These are phyloP conservation scores for Tetrapisispora arboricola DNA, from an alignment of 805 yeast genomes.

Conservation along the genomic window DNA sequence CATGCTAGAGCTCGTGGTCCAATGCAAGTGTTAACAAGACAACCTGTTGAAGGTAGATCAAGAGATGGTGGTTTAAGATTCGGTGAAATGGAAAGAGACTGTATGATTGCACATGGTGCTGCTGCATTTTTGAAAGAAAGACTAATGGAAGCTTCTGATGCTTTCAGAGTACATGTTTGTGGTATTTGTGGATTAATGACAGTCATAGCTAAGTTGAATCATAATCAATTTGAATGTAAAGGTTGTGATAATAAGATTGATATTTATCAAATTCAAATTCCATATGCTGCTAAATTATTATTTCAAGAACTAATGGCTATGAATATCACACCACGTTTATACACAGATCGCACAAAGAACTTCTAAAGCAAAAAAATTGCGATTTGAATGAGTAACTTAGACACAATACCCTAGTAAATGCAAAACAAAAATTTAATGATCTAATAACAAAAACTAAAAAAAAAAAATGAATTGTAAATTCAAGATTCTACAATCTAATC, in stretches of 20 bases:
- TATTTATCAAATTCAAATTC: conserved; percentile 94
- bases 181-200: conserved; percentile 98
- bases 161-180: conserved; percentile 95
- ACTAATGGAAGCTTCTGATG: conserved; percentile 98
- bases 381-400: too few relatives aligned
- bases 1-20: conserved; percentile 99
- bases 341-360: conserved; percentile 69
- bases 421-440: neutral
- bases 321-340: conserved; percentile 95
- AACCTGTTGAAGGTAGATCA: conserved; percentile 98
- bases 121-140: conserved; percentile 97
- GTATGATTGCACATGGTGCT: conserved; percentile 99
- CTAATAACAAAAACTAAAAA: neutral
- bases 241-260: conserved; percentile 98
- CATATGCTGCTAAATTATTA: conserved; percentile 94
- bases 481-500: neutral
- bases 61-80: conserved; percentile 98
- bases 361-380: too few relatives aligned
- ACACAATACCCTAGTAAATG: neutral
- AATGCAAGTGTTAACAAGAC: conserved; percentile 93
- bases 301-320: conserved; percentile 99
- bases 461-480: neutral
- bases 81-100: conserved; percentile 99
- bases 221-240: conserved; percentile 96
- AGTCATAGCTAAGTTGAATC: conserved; percentile 93